phyloP scores from a whole-genome alignment of 148 eudicot genomes.

The Vaccinium corymbosum region DNA sequence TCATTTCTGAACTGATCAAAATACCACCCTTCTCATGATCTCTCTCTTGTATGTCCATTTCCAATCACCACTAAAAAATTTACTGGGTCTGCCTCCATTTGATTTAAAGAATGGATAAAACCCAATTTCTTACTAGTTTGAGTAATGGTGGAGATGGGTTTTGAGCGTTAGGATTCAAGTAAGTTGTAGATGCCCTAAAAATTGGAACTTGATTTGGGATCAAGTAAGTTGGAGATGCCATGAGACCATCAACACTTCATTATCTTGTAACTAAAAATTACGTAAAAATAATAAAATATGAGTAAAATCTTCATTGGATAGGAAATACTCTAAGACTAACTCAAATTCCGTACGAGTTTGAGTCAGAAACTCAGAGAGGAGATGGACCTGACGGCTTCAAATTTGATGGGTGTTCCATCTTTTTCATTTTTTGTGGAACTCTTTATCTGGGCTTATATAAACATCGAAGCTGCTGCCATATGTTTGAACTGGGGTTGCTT shows the following conservation, averaged over 20 bases:
- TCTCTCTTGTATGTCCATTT: neutral
- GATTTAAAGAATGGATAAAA: neutral
- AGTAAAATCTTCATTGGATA: neutral
- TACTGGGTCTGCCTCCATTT: neutral
- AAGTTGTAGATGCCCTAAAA: neutral
- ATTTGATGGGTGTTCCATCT: slow-evolving; percentile 2
- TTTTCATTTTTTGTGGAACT: neutral
- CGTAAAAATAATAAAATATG: neutral
- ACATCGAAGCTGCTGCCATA: neutral
- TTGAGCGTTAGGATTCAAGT: neutral
- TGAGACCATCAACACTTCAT: neutral
- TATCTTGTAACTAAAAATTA: neutral
- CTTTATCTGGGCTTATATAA: neutral
- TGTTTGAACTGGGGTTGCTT: neutral
- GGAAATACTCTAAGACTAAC: neutral
- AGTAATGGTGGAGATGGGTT: neutral
- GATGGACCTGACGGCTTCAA: neutral
- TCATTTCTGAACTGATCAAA: neutral
- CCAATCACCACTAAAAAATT: neutral
- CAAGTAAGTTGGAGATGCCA: neutral
- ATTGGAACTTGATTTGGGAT: neutral
- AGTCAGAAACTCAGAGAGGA: neutral
- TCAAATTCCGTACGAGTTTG: neutral
- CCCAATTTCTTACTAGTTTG: neutral
- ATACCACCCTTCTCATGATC: neutral